phyloP scores from a whole-genome alignment of 768 basidiomycete genomes.

The Saitozyma sp. region DNA sequence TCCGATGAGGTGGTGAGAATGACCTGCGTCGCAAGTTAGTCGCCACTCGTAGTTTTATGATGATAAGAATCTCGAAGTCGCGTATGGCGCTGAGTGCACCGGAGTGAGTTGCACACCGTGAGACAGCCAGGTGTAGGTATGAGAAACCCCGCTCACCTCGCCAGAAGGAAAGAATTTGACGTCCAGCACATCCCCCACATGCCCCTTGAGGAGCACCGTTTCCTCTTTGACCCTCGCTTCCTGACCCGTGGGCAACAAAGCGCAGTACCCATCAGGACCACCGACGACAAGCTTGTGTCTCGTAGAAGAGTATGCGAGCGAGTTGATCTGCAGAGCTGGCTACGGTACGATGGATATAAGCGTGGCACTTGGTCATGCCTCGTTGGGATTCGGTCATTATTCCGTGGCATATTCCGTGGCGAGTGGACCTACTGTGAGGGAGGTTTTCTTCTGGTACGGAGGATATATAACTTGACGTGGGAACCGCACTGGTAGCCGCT shows the following conservation, averaged over 20 bases:
- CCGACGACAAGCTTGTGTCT: slow-evolving; percentile 36
- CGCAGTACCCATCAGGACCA: slow-evolving; percentile 49
- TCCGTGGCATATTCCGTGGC: background rate
- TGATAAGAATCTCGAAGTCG: too few species aligned
- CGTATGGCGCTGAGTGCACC: background rate
- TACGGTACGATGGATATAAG: slow-evolving; percentile 6
- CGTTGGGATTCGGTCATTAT: too few species aligned
- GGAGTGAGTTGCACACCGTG: background rate
- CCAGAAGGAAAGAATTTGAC: slow-evolving; percentile 52
- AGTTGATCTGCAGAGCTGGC: slow-evolving; percentile 46
- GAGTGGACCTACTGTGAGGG: slow-evolving; percentile 24
- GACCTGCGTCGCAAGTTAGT: slow-evolving; percentile 54
- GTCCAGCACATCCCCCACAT: slow-evolving; percentile 52
- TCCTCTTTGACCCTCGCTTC: slow-evolving; percentile 12
- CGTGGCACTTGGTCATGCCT: slow-evolving; percentile 10
- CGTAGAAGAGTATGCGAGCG: slow-evolving; percentile 38
- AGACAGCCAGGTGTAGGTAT: too few species aligned
- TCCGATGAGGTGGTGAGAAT: slow-evolving; percentile 70
- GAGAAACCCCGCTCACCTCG: slow-evolving; percentile 22
- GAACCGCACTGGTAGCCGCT: slow-evolving; percentile 57
- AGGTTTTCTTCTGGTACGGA: slow-evolving; percentile 53
- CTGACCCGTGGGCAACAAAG: slow-evolving; percentile 24
- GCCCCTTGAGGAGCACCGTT: slow-evolving; percentile 45
- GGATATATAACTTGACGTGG: slow-evolving; percentile 61
- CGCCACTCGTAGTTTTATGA: too few species aligned